Base-by-base conservation (phyloP, 306 rosid genomes). In the Castanea sativa region DNA sequence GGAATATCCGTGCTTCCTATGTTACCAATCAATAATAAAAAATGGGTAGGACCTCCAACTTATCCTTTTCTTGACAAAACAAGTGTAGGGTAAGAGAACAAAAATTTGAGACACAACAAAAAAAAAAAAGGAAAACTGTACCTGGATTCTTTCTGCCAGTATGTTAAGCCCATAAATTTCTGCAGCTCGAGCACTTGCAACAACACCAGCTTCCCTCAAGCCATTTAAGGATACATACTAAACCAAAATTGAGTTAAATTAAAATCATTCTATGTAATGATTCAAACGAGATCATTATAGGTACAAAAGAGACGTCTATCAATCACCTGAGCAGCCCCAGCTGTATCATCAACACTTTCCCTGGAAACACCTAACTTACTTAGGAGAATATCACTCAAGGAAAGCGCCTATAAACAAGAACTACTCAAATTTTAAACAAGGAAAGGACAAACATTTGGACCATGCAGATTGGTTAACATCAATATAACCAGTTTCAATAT, bases 261-360 rank as follows among this genome's bases (percentile, higher is more conserved):
- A 56, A n/a, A 7, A 38, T 23, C 27, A 20, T 78, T 38, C 65
- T 20, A 16, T 68, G 60, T 49, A n/a, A 78, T 56, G 74, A 76
- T 29, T 0, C 56, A 27, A 25, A 53, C 74, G 59, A 78, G 79
- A 81, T 78, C 30, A 32, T 56, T 60, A 45, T 60, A 79, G 52
- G 71, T 68, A 5, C 73, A 32, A 29, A 69, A 57, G 43, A 41
- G 38, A 56, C 41, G 32, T 55, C 27, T 65, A 72, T 38, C 69
- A 74, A 78, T 78, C 75, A 91, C 93, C 89, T 81, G 82, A 86
- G 96, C 96, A 72, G 93, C 96, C 86, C 85, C 78, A 15, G 96
- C 93, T 0, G 90, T 38, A 78, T 91, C 91, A 77, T 87, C 91
- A 79, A 81, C 91, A 55, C 70, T 86, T 83, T 83, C 96, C 86